These are phyloP conservation scores for Scedosporium boydii DNA, from an alignment of 2,329 filamentous ascomycete species.

Conservation along the genomic window DNA sequence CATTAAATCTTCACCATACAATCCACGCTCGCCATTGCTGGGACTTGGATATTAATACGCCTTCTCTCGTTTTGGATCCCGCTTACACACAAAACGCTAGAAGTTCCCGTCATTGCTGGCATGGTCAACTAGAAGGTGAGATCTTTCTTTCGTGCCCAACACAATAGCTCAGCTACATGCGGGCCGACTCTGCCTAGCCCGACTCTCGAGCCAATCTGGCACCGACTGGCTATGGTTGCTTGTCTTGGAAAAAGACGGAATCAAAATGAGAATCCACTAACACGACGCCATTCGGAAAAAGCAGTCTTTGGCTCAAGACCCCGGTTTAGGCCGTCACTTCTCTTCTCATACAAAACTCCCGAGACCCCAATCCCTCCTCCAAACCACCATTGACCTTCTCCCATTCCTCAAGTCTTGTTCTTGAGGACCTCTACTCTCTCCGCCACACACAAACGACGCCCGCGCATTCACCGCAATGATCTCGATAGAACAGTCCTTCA, in stretches of 20 bases:
- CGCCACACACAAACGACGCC: neutral
- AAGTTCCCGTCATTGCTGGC: neutral
- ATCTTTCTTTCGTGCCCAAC: neutral
- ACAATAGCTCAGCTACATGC: neutral
- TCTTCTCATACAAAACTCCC: neutral
- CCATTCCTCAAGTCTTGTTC: neutral
- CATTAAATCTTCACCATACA: neutral
- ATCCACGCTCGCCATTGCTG: no score
- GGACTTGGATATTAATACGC: no score
- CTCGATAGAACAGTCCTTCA: slow-evolving; percentile 2
- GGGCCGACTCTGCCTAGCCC: neutral
- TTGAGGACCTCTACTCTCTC: neutral
- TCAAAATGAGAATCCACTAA: neutral
- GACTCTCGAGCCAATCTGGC: neutral
- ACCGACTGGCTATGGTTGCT: neutral
- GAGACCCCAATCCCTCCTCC: neutral
- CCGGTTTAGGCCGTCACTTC: neutral
- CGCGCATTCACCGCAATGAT: neutral
- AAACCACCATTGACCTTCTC: neutral
- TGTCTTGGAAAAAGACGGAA: neutral
- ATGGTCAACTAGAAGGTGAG: slow-evolving; percentile 3
- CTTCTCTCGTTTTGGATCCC: no score
- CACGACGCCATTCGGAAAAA: neutral
- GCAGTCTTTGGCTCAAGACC: neutral
- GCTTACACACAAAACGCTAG: no score